Evolutionary conservation across 139 green algal species (phyloP), one percentile per base, ranked within the genome.

Genomic region (Chlorella ohadii): DNA sequence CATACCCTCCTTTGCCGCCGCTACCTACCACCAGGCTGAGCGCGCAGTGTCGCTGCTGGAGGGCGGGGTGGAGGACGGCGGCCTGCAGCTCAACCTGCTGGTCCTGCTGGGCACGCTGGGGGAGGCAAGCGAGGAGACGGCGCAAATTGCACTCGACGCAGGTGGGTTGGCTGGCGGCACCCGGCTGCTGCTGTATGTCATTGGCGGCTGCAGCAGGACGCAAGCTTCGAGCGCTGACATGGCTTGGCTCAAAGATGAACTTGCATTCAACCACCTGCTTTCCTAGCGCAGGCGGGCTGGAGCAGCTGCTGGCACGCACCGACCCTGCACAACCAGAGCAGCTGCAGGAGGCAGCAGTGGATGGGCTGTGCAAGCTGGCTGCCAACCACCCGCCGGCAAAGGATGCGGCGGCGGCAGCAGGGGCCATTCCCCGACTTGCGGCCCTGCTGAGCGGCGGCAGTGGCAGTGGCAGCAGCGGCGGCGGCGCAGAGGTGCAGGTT

Each of bases 341-440:
- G 68, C 51, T 88, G 27, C 75, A 80, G 19, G 84, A 88, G 57
- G 84, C 78, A 2, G 84, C 84, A 6, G 38, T 64, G 39, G 84
- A 88, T 38, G 65, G 39, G n/a, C 55, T 80, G 27, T 88, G 84
- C 67, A 85, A 85, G 38, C 66, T 88, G 12, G 78, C 63, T 9
- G 64, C 65, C 15, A 76, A 38, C 72, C 61, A 78, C 19, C 34
- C 51, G 4, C 70, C 41, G 0, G 72, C 70, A 27, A 84, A 76
- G 28, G 57, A 75, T 5, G 72, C 57, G 36, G 47, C 72, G 66
- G 47, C 5, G 39, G 47, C 27, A 77, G 41, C 72, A 41, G 47
- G 72, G 20, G 11, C 33, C 22, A 25, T 59, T 13, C 15, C 51
- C 11, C 51, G 51, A 13, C 51, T 59, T 2, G 51, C 51, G 22